A percentile compares a stretch with the other conserved stretches of the same genome.
These are phyloP conservation scores for Chrysopogon serrulatus DNA, from an alignment of 176 grass and related monocot species.

Conservation along the genomic window DNA sequence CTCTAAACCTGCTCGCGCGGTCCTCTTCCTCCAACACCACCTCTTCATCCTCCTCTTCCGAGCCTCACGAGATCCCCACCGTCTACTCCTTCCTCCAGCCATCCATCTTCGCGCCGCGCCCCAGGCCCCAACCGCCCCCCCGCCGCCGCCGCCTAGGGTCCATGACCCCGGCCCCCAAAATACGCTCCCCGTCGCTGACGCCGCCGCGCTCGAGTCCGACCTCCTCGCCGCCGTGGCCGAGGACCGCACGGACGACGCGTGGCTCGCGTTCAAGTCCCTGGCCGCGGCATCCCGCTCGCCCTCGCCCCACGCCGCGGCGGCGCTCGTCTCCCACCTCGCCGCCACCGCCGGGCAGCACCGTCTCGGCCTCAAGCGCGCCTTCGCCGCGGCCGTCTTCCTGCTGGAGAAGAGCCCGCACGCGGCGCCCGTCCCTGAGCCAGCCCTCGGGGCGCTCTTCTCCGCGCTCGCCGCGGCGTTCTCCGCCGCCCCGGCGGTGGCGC, in stretches of 20 bases:
- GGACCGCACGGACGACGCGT: constrained; percentile 57
- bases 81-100: constrained; percentile 95
- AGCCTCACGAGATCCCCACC: constrained; percentile 55
- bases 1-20: background rate
- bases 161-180: background rate
- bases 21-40: background rate
- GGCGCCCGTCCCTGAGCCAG: constrained; percentile 26
- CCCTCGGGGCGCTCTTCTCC: constrained; percentile 49
- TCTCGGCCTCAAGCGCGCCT: constrained; percentile 77
- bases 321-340: constrained; percentile 73
- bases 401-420: constrained; percentile 65
- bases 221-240: constrained; percentile 46
- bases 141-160: background rate
- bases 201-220: constrained; percentile 48
- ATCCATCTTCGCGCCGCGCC: constrained; percentile 63
- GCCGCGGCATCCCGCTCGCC: constrained; percentile 44
- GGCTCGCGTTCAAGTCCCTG: constrained; percentile 84
- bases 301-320: constrained; percentile 51
- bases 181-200: constrained; percentile 8
- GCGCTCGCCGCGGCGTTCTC: constrained; percentile 40
- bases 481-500: constrained; percentile 55
- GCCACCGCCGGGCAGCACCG: constrained; percentile 49
- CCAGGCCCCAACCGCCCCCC: constrained; percentile 35
- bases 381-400: constrained; percentile 67
- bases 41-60: background rate